Percentiles rank a stretch among this genome's conserved stretches.
Evolutionary conservation across 495 filamentous ascomycete species (phyloP).

Genomic region (Penicillium canescens): DNA sequence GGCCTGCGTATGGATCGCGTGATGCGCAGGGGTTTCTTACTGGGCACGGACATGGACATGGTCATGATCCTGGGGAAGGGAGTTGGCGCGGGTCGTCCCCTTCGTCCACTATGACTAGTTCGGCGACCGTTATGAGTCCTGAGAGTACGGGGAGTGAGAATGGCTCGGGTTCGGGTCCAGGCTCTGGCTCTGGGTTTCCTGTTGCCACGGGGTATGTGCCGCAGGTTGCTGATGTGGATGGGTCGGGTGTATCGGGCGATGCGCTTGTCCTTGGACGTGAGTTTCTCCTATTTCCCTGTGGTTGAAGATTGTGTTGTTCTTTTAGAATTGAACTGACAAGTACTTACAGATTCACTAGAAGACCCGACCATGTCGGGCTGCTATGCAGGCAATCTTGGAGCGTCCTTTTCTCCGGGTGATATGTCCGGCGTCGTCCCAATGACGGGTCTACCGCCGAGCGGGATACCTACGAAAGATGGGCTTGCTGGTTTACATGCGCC

Average conservation of each 20-base stretch:
- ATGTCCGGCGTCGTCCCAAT: conserved; percentile 6
- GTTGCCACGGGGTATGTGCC: conserved; percentile 9
- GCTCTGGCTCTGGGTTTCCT: conserved; percentile 6
- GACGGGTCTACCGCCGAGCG: conserved; percentile 1
- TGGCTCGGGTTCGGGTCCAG: conserved; percentile 1
- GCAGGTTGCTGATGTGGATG: conserved; percentile 12
- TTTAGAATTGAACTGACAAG: neutral
- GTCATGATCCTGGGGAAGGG: conserved; percentile 3
- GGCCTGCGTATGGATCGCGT: too few species aligned
- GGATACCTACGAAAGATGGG: neutral
- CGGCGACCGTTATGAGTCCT: conserved; percentile 22
- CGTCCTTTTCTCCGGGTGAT: conserved; percentile 8
- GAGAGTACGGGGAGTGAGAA: conserved; percentile 28
- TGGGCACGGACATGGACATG: too few species aligned
- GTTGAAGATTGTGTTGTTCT: neutral
- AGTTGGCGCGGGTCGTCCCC: conserved; percentile 27
- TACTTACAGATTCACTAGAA: conserved; percentile 8
- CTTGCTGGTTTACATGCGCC: neutral
- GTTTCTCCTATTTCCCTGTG: neutral
- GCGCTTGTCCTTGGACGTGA: neutral
- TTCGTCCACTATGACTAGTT: conserved; percentile 23
- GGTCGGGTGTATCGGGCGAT: neutral
- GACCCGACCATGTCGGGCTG: conserved; percentile 7
- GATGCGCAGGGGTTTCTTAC: too few species aligned
- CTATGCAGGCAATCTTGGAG: conserved; percentile 10